Evolutionary conservation across 768 basidiomycete species (phyloP), one percentile per base, ranked within the genome.

Genomic region (Leccinum imitatum): DNA sequence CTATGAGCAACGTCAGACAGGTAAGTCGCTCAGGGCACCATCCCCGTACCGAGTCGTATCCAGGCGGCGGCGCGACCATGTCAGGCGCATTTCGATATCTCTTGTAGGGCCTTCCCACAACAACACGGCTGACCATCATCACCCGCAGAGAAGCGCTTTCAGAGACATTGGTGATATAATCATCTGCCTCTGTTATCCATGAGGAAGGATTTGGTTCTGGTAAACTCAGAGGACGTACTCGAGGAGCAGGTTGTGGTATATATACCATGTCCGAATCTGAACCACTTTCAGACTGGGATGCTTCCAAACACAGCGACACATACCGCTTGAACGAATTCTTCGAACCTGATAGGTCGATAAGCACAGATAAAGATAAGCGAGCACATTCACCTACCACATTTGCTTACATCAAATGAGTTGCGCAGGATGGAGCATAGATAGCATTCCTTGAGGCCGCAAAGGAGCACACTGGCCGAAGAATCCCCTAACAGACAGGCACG

Each of bases 211-310:
- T 39, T 4, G 0, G 37, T 11, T 14, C 0, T 14, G 25, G 15
- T 9, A 27, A 50, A 37, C 5, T 23, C 19, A 51, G 47, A 19
- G 48, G 19, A 73, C 80, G 52, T 64, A 87, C 87, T 89, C 6
- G 86, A 87, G 14, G 87, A 87, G 67, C 85, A 86, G 3, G 81
- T 67, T 14, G 85, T 85, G 1, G 84, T 84, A 67, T 89, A 89
- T 47, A 89, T 87, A 3, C 87, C 87, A 6, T 76, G 78, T n/a
- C 87, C 87, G 68, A 89, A 89, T 61, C 87, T 84, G 63, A 47
- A 35, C 9, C 23, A 7, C 19, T n/a, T 37, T 56, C 50, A 62
- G 44, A 25, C 54, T 14, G 21, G 4, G 14, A 25, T 59, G 19
- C 15, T 35, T 56, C 33, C 6, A 21, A 15, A n/a, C 21, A 41